Base-by-base conservation (phyloP, 371 early-diverging fungal species). In the Chytridium lagenaria region DNA sequence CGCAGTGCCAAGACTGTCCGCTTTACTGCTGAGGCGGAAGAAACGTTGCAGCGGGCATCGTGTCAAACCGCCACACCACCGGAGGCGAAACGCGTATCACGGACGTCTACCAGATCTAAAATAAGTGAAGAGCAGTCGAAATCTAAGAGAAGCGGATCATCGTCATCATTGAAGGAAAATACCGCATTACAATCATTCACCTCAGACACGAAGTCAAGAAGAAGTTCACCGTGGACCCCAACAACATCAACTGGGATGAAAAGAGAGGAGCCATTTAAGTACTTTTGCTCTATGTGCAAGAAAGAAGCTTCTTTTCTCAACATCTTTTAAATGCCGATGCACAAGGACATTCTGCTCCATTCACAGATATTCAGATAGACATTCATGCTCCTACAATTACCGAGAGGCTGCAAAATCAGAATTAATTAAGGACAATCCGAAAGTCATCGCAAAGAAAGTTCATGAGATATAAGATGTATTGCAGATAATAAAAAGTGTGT, bases 351-450 rank as follows among this genome's bases (percentile, higher is more conserved):
- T 80, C 66, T 85, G 85, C 69, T 74, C 82, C 0, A 69, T 69
- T 16, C 85, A 85, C 70, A 73, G 85, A 36, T 83, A 83, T 61
- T 78, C 85, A 15, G 85, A 85, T 66, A 71, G 81, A 38, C 85
- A 85, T 69, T 38, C 37, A 1, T 85, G 85, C 76, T 44, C 77
- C 16, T 82, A 65, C 59, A 77, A 85, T 50, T 85, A 83, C 67
- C 77, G 73, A 50, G 78, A 69, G 37, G 81, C 81, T 10, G 81
- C 75, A 3, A 77, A 72, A 67, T 51, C 57, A 1, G 61, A 61
- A 0, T 68, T 85, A 12, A 71, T 33, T 16, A 76, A 78, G 50
- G 82, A 85, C n/a, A 85, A 85, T 52, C 85, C 85, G 15, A 77
- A 77, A 50, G 66, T 77, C 2, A 50, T 44, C 10, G 67, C 68